Conservation (phyloP, 2,329 filamentous ascomycete genomes). For the Colletotrichum acutatum region DNA sequence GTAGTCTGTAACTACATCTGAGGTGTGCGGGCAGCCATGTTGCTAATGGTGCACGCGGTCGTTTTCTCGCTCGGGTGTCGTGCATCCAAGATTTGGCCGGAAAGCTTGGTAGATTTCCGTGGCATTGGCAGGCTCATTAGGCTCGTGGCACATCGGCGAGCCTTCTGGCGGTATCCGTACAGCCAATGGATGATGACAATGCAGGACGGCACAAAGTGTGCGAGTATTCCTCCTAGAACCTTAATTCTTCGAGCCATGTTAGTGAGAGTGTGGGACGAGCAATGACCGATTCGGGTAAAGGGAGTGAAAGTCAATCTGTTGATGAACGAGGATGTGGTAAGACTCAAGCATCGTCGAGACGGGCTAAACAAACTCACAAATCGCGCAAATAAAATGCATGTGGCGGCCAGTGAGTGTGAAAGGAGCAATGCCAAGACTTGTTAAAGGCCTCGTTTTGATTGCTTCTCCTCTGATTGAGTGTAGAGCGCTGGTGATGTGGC, state of each 20-base stretch:
- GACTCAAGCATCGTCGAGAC: slow-evolving; percentile 7
- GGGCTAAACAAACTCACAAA: slow-evolving; percentile 25
- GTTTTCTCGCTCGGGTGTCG: neutral
- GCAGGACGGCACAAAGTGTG: slow-evolving; percentile 5
- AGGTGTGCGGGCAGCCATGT: neutral
- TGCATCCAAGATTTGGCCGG: slow-evolving; percentile 8
- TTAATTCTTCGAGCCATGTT: slow-evolving; percentile 22
- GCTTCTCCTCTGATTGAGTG: slow-evolving; percentile 9
- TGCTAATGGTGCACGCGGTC: slow-evolving; percentile 6
- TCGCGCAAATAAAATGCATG: slow-evolving; percentile 24
- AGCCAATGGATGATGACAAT: neutral
- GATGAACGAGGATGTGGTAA: slow-evolving; percentile 23
- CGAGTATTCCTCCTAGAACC: slow-evolving; percentile 15
- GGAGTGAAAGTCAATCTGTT: slow-evolving; percentile 5
- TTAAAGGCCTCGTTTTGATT: slow-evolving; percentile 30
- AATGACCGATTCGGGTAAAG: slow-evolving; percentile 7
- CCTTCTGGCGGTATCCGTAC: neutral
- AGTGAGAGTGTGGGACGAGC: slow-evolving; percentile 14
- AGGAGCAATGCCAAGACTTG: slow-evolving; percentile 24
- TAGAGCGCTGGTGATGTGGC: neutral
- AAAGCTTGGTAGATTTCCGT: slow-evolving; percentile 31
- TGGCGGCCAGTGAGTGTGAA: slow-evolving; percentile 20
- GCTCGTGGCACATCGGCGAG: neutral
- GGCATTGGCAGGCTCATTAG: slow-evolving; percentile 9
- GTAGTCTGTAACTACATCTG: neutral